phyloP scores from a whole-genome alignment of 2,329 filamentous ascomycete species.

The Ceratocystis cacaofunesta region DNA sequence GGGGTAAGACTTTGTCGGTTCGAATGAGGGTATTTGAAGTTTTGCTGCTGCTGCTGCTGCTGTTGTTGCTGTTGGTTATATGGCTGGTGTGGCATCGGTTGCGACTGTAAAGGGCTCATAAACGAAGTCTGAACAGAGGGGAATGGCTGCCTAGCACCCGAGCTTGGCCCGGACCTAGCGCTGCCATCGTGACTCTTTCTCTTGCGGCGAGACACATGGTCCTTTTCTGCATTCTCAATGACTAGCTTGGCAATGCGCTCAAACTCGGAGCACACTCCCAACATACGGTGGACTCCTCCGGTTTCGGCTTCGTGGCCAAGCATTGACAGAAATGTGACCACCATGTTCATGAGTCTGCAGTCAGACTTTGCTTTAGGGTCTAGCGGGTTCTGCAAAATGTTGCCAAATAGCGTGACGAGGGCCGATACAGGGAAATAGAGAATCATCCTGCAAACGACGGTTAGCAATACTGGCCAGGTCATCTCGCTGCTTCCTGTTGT shows the following conservation, averaged over 20 bases:
- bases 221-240: conserved; percentile 80
- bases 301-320: conserved; percentile 81
- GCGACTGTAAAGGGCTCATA: conserved; percentile 20
- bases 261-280: conserved; percentile 88
- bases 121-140: conserved; percentile 20
- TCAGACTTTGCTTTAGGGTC: conserved; percentile 81
- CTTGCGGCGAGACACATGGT: conserved; percentile 66
- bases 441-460: conserved; percentile 48
- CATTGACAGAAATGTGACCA: conserved; percentile 82
- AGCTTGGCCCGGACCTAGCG: conserved; percentile 19
- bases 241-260: conserved; percentile 84
- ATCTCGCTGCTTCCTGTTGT: background rate
- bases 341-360: conserved; percentile 77
- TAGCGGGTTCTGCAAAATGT: conserved; percentile 87
- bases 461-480: background rate
- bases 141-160: conserved; percentile 17
- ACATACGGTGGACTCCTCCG: conserved; percentile 83
- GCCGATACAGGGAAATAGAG: conserved; percentile 94
- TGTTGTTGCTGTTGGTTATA: background rate
- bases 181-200: conserved; percentile 52
- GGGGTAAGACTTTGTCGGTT: conserved; percentile 4
- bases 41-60: background rate
- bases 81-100: background rate
- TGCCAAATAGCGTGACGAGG: conserved; percentile 86
- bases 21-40: background rate